Base-by-base conservation (phyloP, 805 yeast species). In the Isabelozyma heimii region DNA sequence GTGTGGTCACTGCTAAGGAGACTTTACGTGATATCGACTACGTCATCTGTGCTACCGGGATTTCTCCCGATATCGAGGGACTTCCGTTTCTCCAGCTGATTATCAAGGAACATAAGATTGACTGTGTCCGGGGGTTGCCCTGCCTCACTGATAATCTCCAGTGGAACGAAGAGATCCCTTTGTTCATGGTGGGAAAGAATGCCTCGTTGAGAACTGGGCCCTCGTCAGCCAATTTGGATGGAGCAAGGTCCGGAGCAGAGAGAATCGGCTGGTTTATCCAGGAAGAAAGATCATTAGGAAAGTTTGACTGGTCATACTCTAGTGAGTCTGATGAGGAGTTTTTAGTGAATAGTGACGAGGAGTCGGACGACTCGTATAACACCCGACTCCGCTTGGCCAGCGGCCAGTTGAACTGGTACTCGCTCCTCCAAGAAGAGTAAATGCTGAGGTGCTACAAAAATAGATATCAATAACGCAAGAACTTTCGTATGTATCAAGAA, bases 161-260 rank as follows among this genome's bases (percentile, higher is more conserved):
- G 51, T 75, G 79, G 77, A 65, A 62, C 44, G 53, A 59, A 0
- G 62, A 62, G 8, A 47, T 74, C 2, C 79, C 79, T 0, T 57
- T 75, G 24, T 75, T 66, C 48, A 61, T 74, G 65, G 54, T 70
- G 4, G 80, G 80, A 1, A 72, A 75, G 50, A 67, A 73, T 49
- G 77, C 80, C 0, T 66, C 70, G 42, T 54, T 75, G 16, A 57
- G 67, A 42, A 66, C 72, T 45, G 79, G 80, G 0, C 79, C 80
- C 1, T 68, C 77, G 0, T 66, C 76, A 16, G 79, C 80, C 1
- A 76, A 76, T 47, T 57, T 75, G 40, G 79, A 73, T 46, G 80
- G 80, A 3, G 79, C 78, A 1, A 53, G 80, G 37, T 51, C 67
- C 10, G 77, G 77, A 3, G 77, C 79, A 1, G 80, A 75, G 51